phyloP scores from a whole-genome alignment of 202 grass and related monocot genomes.

The Schoenoplectus tabernaemontani region DNA sequence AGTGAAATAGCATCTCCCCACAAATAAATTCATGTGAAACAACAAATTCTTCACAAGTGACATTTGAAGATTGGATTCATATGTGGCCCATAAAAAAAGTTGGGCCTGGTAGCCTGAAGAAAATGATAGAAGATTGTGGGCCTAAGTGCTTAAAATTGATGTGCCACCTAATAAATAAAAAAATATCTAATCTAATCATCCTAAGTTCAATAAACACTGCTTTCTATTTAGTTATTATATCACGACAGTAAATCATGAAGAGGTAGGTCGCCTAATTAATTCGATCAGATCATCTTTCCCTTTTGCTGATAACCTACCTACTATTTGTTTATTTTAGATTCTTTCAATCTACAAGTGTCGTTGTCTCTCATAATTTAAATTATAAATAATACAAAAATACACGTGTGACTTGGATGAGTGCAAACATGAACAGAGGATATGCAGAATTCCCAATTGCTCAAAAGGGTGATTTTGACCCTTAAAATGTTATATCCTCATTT shows the following conservation, averaged over 20 bases:
- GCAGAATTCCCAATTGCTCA: neutral
- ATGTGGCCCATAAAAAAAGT: neutral
- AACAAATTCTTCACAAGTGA: neutral
- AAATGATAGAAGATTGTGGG: conserved; percentile 4
- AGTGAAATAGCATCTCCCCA: neutral
- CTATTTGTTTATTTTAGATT: neutral
- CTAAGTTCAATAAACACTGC: conserved; percentile 15
- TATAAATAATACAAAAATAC: neutral
- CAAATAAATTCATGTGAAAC: neutral
- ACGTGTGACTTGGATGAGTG: neutral
- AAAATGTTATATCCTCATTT: neutral
- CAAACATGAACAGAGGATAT: neutral
- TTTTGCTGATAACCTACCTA: conserved; percentile 6
- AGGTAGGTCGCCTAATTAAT: conserved; percentile 23
- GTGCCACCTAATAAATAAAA: conserved; percentile 2
- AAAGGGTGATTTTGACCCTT: neutral
- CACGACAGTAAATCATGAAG: conserved; percentile 12
- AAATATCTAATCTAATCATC: neutral
- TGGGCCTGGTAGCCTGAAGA: neutral
- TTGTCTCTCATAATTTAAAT: neutral
- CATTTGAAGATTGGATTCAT: conserved; percentile 3
- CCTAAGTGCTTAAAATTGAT: conserved; percentile 3
- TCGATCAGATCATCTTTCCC: neutral
- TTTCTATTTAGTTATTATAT: conserved; percentile 11
- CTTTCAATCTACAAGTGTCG: neutral